Percentiles rank a stretch among this genome's conserved stretches.
These are phyloP conservation scores for Bipolaris zeicola DNA, from an alignment of 2,329 filamentous ascomycete genomes.

Conservation along the genomic window DNA sequence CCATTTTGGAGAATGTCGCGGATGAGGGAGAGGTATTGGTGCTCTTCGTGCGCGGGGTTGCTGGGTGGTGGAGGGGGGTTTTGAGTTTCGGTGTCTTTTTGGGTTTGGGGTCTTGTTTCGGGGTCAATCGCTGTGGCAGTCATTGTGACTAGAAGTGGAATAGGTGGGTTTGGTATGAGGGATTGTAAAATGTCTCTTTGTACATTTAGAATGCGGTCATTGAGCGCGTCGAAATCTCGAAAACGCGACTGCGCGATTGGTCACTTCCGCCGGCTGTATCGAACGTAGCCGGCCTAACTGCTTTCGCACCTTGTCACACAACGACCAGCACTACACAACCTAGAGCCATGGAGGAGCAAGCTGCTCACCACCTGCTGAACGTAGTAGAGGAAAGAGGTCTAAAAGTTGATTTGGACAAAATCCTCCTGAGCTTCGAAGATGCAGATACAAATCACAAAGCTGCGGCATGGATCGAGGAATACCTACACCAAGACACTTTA, in stretches of 20 bases:
- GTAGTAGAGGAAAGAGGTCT: conserved; percentile 54
- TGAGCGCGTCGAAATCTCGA: conserved; percentile 31
- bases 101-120: conserved; percentile 24
- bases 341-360: conserved; percentile 42
- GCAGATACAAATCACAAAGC: conserved; percentile 49
- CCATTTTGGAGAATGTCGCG: conserved; percentile 80
- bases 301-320: conserved; percentile 30
- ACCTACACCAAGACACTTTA: conserved; percentile 53
- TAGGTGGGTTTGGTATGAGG: not conserved
- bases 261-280: conserved; percentile 23
- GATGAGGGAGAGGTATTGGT: conserved; percentile 91
- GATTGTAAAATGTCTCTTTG: not conserved
- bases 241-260: conserved; percentile 42
- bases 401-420: conserved; percentile 51
- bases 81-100: conserved; percentile 29
- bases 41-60: conserved; percentile 72
- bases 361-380: conserved; percentile 51
- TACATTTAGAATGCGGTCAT: conserved; percentile 8
- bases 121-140: conserved; percentile 35
- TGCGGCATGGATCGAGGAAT: conserved; percentile 54
- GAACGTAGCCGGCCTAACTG: conserved; percentile 25
- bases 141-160: conserved; percentile 29
- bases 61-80: conserved; percentile 15
- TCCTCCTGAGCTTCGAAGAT: conserved; percentile 55
- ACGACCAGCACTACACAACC: conserved; percentile 17